Evolutionary conservation across 495 filamentous ascomycete species (phyloP), one percentile per base, ranked within the genome.

Genomic region (Penicillium fimorum): DNA sequence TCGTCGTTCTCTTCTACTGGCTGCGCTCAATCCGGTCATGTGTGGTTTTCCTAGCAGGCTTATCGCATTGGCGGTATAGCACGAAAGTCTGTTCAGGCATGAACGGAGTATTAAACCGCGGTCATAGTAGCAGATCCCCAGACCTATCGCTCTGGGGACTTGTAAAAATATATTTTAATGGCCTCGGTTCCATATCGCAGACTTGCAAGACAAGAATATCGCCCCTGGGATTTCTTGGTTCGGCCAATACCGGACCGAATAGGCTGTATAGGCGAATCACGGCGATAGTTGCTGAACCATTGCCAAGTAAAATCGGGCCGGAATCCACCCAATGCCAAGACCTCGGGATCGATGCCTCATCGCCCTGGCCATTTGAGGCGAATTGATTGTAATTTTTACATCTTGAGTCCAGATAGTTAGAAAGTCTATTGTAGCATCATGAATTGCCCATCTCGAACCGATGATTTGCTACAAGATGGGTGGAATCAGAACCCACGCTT

Each of bases 391-490:
- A 17, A 30, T 53, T 52, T 46, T 38, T 22, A 27, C 18, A 17
- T 50, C 33, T 22, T 50, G 18, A 40, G 17, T 29, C 15, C 6
- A 38, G 7, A 17, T 35, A 50, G 25, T n/a, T 29, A 17, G 15
- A 38, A 38, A 8, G 9, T 9, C 4, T 24, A 13, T 6, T 7
- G 25, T 46, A 30, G 30, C 64, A 72, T 53, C 61, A 85, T 84
- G 82, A 85, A 84, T 56, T 79, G 80, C 55, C 81, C 80, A 4
- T 84, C 81, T 13, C 67, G 80, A 45, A 81, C 73, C 22, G 81
- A 84, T 47, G 80, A 84, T 9, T 59, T 72, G 11, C 61, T 71
- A 17, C 74, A 78, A 52, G 73, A 70, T 20, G 75, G 69, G 40
- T 81, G 76, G 71, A 84, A 83, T 64, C 81, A 84, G 57, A 82